Evolutionary conservation across 2,329 filamentous ascomycete genomes (phyloP), one percentile per base, ranked within the genome.

Genomic region (Microcyclospora pomicola): DNA sequence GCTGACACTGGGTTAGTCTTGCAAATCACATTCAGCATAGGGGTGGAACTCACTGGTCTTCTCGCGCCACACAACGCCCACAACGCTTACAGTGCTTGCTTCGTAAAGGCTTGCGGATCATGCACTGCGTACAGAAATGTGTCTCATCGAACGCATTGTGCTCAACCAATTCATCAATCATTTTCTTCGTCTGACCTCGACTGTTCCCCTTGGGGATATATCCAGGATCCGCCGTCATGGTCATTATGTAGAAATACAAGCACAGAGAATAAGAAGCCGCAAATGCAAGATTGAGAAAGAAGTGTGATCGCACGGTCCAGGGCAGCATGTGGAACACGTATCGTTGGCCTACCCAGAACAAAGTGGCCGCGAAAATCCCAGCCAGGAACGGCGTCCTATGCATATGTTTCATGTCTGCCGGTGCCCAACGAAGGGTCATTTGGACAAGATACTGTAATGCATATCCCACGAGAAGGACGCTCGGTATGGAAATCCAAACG

Each of bases 11-110:
- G 12, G 14, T 31, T 31, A 31, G 30, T n/a, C 30, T 31, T 4
- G 30, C 6, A 9, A 31, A 5, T 31, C 4, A 35, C 56, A 27
- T 31, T 29, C 29, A 31, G 36, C 5, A 31, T n/a, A 6, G 5
- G 4, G 14, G 14, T 4, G 4, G 14, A 6, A 71, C 83, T 71
- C 64, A 92, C 85, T 98, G 91, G 56, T 98, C 91, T 63, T 94
- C 85, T 61, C 92, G 93, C 38, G 88, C 86, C 38, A 98, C 83
- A 58, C 91, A 98, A 46, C 88, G 81, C 52, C 82, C 77, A 59
- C 91, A 98, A 43, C 83, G 73, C 55, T 80, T 81, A 65, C 91
- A 98, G 63, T 98, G 91, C 67, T 96, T 98, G 65, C 87, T 94
- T 48, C 91, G 75, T 43, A 98, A 64, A 3, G 91, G 91, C 48